These are phyloP conservation scores for Chrysanthemum makinoi DNA, from an alignment of 129 eudicot species.

Conservation along the genomic window DNA sequence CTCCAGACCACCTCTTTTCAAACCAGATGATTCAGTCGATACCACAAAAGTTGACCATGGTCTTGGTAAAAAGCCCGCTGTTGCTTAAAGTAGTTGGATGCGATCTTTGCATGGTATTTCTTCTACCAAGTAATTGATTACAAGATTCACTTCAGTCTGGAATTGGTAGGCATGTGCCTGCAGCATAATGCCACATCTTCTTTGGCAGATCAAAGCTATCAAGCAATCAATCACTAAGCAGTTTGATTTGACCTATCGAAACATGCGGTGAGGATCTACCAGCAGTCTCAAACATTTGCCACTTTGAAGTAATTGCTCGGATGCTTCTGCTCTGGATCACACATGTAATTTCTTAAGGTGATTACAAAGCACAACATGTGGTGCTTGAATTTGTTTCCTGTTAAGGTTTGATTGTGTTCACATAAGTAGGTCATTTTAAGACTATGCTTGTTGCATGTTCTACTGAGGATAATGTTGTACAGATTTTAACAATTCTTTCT, in stretches of 20 bases:
- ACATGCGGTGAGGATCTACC: conserved; percentile 20
- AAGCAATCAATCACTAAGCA: conserved; percentile 15
- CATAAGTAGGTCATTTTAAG: conserved; percentile 19
- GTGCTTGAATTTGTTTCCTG: conserved; percentile 35
- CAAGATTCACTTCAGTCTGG: conserved; percentile 22
- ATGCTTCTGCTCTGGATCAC: conserved; percentile 34
- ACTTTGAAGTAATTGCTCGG: conserved; percentile 26
- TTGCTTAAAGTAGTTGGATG: conserved; percentile 73
- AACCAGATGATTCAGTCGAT: conserved; percentile 41
- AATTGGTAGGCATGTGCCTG: conserved; percentile 4
- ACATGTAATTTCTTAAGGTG: conserved; percentile 50
- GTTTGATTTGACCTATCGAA: background rate
- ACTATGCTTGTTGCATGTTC: no score
- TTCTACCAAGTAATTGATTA: conserved; percentile 59
- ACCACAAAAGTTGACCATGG: conserved; percentile 38
- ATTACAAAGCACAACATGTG: conserved; percentile 38
- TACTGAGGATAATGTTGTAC: conserved; percentile 31
- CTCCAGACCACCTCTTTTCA: conserved; percentile 31
- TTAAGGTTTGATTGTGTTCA: conserved; percentile 29
- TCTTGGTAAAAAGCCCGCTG: conserved; percentile 23
- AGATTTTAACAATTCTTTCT: conserved; percentile 22
- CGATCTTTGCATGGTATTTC: conserved; percentile 64
- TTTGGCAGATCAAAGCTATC: background rate
- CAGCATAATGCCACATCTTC: no score
- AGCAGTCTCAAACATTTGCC: conserved; percentile 5